Percentiles rank a stretch among this genome's conserved stretches.
Evolutionary conservation across 331 rosid species (phyloP).

Genomic region (Erythrophleum ivorense): DNA sequence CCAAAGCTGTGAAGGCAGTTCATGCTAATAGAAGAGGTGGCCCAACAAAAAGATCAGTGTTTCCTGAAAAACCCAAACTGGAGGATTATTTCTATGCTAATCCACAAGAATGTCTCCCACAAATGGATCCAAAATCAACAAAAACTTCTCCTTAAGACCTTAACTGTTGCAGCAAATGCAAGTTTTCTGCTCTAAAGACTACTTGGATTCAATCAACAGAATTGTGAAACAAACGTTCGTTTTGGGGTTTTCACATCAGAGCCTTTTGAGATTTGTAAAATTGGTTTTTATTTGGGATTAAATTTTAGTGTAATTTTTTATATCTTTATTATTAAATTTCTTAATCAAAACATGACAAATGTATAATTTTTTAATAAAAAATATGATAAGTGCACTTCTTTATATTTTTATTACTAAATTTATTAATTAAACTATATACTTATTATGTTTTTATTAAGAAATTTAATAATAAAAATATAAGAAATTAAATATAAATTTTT

Average conservation of each 20-base stretch:
- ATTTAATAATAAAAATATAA: no score
- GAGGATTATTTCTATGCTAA: conserved; percentile 37
- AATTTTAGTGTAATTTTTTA: no score
- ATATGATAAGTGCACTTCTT: no score
- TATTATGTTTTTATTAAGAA: no score
- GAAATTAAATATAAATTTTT: no score
- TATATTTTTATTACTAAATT: no score
- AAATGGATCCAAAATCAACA: not conserved
- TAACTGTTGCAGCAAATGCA: not conserved
- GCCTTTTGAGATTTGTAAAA: not conserved
- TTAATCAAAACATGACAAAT: no score
- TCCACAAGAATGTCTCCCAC: conserved; percentile 35
- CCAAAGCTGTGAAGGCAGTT: conserved; percentile 33
- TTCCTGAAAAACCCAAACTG: conserved; percentile 1
- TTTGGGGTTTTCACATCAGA: no score
- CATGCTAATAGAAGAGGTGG: conserved; percentile 38
- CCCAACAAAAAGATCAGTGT: conserved; percentile 17
- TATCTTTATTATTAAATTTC: no score
- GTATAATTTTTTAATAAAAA: no score
- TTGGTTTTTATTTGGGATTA: not conserved
- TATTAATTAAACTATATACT: no score
- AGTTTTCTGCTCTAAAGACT: not conserved
- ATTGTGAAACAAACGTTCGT: not conserved
- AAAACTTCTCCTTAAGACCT: not conserved
- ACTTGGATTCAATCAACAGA: not conserved